Base-by-base conservation (phyloP, 2,329 filamentous ascomycete species). In the Epichloe gansuensis region DNA sequence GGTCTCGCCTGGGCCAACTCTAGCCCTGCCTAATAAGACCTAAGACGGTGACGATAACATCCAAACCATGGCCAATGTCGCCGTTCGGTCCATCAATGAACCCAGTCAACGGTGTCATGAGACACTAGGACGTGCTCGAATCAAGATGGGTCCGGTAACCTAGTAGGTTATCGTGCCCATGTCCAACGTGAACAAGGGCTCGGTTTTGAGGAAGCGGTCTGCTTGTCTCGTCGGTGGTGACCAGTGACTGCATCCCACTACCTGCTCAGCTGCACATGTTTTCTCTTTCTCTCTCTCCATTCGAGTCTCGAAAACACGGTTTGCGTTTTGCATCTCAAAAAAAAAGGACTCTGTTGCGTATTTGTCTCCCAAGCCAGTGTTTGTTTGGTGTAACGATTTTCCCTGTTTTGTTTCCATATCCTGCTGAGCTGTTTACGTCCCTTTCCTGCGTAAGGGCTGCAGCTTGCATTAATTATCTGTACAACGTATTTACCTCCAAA, bases 191-290 rank as follows among this genome's bases (percentile, higher is more conserved):
- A 51, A 52, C 53, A 41, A 43, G 49, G 49, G 49, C 47, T 34
- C 34, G 17, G n/a, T 23, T 21, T 40, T 15, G 43, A 47, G 50
- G 38, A 51, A 53, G 54, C 50, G 54, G 52, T 53, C 55, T 53
- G 52, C 49, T 53, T n/a, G 48, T 51, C 49, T 49, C 25, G 52
- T 58, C 58, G 64, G 27, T 27, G 25, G 27, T 27, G 27, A 8
- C 27, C 27, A 48, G 57, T 58, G 55, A 55, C 55, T 56, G 59
- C 55, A 50, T 62, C 63, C 61, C 61, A 61, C 64, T 39, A n/a
- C 39, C 61, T 57, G 59, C 64, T 62, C 58, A 42, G 61, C 61
- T 60, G 59, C 59, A 27, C 27, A 21, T 13, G 13, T 12, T 17
- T 40, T 34, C 31, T 31, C 31, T 21, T 34, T 34, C 31, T 39